Base-by-base conservation (phyloP, 2,329 filamentous ascomycete species). In the Cladosporium sp. region DNA sequence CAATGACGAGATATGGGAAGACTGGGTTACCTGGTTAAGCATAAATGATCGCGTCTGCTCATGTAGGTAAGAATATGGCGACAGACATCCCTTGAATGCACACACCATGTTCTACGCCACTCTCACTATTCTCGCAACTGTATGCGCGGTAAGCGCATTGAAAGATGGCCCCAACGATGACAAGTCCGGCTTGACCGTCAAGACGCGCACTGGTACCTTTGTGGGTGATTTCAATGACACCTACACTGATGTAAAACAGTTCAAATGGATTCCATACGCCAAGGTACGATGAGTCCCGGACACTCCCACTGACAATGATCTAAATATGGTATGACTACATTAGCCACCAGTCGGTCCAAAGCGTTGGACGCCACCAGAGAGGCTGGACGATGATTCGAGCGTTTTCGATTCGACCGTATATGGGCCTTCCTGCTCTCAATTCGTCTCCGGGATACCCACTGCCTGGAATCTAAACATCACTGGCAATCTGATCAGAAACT, bases 351-450 rank as follows among this genome's bases (percentile, higher is more conserved):
- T 43, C 17, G 52, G 37, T 30, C 18, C 49, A 29, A 43, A 44
- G 38, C 43, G 44, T 39, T 43, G 42, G 42, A 43, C 42, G 12
- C 17, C 42, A 20, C 42, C 42, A 22, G 43, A 47, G 15, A 17
- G 32, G 17, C 34, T 47, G 5, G 43, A 47, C 4, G 34, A 47
- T 29, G 32, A 37, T n/a, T 47, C 43, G 13, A 24, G n/a, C 4
- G 19, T 13, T 8, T 42, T 34, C 30, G 47, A 50, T 20, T 41
- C 38, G 11, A 43, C 39, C 3, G 34, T 53, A 45, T 45, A 49
- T 38, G 22, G 53, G 6, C 54, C 56, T 37, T 37, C 64, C 1
- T 70, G 68, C 38, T 58, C 66, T 8, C 68, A 70, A 38, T 71
- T 64, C 48, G 63, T 70, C 19, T 56, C 66, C 5, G 55, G 57